phyloP scores from a whole-genome alignment of 2,329 filamentous ascomycete species.

The Aspergillus spinulosporus region DNA sequence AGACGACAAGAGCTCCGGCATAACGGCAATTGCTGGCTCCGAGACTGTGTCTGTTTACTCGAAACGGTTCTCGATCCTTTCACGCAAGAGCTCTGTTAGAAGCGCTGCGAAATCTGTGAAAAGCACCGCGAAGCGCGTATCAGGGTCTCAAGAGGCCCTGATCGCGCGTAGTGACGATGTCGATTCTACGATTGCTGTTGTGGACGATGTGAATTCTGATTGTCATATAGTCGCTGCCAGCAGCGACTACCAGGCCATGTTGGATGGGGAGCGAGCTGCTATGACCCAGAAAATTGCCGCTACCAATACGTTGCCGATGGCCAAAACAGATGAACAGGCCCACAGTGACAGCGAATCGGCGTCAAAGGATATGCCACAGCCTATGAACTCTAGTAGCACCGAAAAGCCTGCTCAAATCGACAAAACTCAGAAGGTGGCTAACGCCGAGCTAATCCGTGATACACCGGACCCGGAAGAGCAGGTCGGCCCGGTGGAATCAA shows the following conservation, averaged over 20 bases:
- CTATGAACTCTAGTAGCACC: neutral
- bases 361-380: neutral
- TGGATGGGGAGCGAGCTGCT: neutral
- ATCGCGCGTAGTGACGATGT: slow-evolving; percentile 22
- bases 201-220: slow-evolving; percentile 21
- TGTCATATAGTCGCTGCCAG: slow-evolving; percentile 17
- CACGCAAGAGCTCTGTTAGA: slow-evolving; percentile 29
- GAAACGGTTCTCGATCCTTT: slow-evolving; percentile 33
- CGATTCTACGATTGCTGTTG: slow-evolving; percentile 29
- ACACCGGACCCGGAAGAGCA: neutral
- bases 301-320: neutral
- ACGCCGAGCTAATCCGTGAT: neutral
- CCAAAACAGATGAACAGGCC: neutral
- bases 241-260: slow-evolving; percentile 9
- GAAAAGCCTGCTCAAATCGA: neutral
- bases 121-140: slow-evolving; percentile 18
- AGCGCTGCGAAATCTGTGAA: slow-evolving; percentile 27
- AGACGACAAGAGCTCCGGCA: slow-evolving; percentile 62
- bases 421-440: neutral
- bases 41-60: slow-evolving; percentile 34
- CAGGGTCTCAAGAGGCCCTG: slow-evolving; percentile 42
- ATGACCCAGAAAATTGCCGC: neutral
- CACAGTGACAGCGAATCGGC: neutral
- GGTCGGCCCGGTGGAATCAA: neutral
- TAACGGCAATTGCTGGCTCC: slow-evolving; percentile 58